These are phyloP conservation scores for Globisporangium parvum DNA, from an alignment of 352 stramenopile species.

Conservation along the genomic window DNA sequence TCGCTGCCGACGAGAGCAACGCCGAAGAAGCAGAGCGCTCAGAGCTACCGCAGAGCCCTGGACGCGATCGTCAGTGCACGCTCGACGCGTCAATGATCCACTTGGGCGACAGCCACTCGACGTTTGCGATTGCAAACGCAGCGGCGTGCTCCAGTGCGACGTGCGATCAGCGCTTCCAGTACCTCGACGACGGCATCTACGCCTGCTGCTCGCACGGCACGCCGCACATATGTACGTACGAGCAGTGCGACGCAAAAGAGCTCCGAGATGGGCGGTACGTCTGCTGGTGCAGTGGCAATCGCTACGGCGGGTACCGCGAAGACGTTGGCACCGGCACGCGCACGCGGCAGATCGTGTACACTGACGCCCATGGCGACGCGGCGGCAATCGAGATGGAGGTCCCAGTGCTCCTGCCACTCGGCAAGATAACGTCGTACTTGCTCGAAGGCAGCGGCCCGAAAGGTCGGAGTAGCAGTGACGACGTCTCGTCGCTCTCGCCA, in stretches of 20 bases:
- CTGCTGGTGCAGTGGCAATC: conserved; percentile 55
- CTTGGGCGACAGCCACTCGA: conserved; percentile 46
- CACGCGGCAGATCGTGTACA: conserved; percentile 53
- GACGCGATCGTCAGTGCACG: background rate
- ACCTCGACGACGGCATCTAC: conserved; percentile 68
- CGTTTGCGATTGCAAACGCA: conserved; percentile 42
- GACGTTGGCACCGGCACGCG: conserved; percentile 55
- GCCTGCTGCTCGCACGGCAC: conserved; percentile 59
- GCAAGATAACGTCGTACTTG: conserved; percentile 53
- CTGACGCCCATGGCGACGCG: conserved; percentile 40
- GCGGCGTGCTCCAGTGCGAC: conserved; percentile 28
- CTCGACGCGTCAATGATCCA: conserved; percentile 52
- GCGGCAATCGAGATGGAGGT: conserved; percentile 70
- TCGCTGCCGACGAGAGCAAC: conserved; percentile 15
- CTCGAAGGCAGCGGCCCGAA: conserved; percentile 32
- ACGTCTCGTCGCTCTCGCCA: conserved; percentile 55
- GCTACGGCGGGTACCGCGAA: conserved; percentile 63
- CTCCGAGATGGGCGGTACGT: conserved; percentile 48
- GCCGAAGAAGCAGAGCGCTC: background rate
- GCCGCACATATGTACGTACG: conserved; percentile 69
- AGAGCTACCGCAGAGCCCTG: background rate
- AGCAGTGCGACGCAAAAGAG: conserved; percentile 61
- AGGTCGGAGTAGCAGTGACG: background rate
- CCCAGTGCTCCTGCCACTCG: conserved; percentile 54
- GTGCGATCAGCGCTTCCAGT: conserved; percentile 50